These are phyloP conservation scores for Daldinia sp. DNA, from an alignment of 2,329 filamentous ascomycete genomes.

Conservation along the genomic window DNA sequence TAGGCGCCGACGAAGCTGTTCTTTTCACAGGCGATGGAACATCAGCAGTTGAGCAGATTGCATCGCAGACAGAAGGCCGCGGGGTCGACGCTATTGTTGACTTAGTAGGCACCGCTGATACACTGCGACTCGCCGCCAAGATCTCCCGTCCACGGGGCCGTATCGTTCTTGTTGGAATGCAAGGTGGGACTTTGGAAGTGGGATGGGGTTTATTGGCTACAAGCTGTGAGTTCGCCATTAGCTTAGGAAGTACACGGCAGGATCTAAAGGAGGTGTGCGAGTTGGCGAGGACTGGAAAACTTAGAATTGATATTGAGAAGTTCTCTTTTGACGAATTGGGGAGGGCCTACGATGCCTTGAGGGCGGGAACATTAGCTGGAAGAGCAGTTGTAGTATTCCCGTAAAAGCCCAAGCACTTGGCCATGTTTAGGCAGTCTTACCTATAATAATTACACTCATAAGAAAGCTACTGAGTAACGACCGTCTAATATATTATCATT, in stretches of 20 bases:
- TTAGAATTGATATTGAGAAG: conserved; percentile 30
- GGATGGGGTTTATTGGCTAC: conserved; percentile 33
- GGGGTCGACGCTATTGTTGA: conserved; percentile 42
- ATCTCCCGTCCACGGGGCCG: conserved; percentile 30
- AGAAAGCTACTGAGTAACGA: neutral
- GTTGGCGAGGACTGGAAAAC: conserved; percentile 24
- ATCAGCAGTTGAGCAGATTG: neutral
- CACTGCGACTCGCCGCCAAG: conserved; percentile 29
- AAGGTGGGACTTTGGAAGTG: conserved; percentile 31
- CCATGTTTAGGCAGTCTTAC: neutral
- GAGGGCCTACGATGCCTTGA: conserved; percentile 28
- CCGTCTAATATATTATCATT: neutral
- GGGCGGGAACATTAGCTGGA: conserved; percentile 21
- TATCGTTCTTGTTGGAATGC: conserved; percentile 35
- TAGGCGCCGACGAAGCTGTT: conserved; percentile 26
- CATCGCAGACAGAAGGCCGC: neutral
- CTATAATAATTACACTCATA: neutral
- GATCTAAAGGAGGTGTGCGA: conserved; percentile 35
- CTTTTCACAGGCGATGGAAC: conserved; percentile 9
- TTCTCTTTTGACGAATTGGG: conserved; percentile 30
- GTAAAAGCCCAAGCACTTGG: neutral
- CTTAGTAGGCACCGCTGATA: conserved; percentile 32
- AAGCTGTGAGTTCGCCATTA: conserved; percentile 36
- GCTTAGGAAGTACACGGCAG: conserved; percentile 34
- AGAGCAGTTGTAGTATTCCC: conserved; percentile 34